These are phyloP conservation scores for Nicotiana attenuata DNA, from an alignment of 257 asterid genomes.

Conservation along the genomic window DNA sequence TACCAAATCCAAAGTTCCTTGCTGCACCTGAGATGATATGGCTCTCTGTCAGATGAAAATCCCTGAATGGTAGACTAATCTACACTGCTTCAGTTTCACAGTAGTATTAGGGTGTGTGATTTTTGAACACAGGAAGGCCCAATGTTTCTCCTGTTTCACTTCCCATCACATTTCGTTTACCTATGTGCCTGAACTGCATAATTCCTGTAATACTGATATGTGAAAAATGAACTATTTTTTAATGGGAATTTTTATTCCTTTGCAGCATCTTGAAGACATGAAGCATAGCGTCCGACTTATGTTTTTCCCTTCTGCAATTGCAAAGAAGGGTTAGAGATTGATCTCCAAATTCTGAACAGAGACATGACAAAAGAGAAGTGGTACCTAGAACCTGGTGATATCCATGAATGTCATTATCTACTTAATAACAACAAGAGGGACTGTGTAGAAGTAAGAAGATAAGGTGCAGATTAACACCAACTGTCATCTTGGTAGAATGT, in stretches of 20 bases:
- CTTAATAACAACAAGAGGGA: neutral
- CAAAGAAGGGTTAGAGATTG: slow-evolving; percentile 11
- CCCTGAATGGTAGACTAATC: neutral
- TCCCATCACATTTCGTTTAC: neutral
- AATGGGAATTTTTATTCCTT: slow-evolving; percentile 19
- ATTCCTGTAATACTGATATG: slow-evolving; percentile 18
- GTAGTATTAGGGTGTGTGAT: neutral
- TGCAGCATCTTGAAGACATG: slow-evolving; percentile 17
- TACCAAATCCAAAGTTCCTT: neutral
- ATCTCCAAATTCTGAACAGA: slow-evolving; percentile 3
- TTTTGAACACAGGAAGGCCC: neutral
- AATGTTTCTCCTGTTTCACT: neutral
- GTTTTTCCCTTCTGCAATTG: slow-evolving; percentile 17
- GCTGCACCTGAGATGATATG: neutral
- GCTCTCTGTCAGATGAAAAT: neutral
- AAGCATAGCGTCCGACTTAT: neutral
- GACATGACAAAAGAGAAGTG: slow-evolving; percentile 1
- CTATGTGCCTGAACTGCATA: slow-evolving; percentile 1
- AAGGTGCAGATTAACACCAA: neutral
- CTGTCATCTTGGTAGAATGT: neutral
- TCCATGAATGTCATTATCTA: neutral
- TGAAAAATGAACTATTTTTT: slow-evolving; percentile 28
- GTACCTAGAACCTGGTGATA: neutral
- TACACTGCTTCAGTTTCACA: neutral
- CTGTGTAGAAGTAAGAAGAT: neutral